Evolutionary conservation across 768 basidiomycete species (phyloP), one percentile per base, ranked within the genome.

Genomic region (Macrolepiota dolichaula): DNA sequence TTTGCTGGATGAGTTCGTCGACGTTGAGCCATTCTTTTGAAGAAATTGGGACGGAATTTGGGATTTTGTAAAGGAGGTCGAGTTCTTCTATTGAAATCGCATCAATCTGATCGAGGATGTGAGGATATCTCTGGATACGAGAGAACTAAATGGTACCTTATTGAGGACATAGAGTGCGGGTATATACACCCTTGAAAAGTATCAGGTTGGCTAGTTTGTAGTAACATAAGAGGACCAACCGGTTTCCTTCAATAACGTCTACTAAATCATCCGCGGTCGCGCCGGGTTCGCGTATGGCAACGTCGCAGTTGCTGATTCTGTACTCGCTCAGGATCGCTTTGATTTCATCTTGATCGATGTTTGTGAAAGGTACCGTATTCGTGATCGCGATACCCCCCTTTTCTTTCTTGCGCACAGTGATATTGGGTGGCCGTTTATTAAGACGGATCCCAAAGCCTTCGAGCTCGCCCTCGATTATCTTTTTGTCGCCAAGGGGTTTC

Each of bases 11-110:
- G 51, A 99, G 81, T 71, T 99, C 97, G 72, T 98, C 97, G 67
- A 99, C 79, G 75, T 98, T 98, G 66, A 97, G 80, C 97, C 97
- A 98, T 68, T 95, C 88, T 63, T 84, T 85, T 2, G 94, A 97
- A 15, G 94, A 96, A 71, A 99, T 81, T 3, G 97, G 97, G 9
- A 98, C 96, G 47, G 92, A 94, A 73, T 92, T 83, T 2, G 97
- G 97, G 62, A 99, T 99, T 75, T 94, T 92, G 78, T 95, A 94
- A 80, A 96, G 74, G 59, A 96, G 82, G 73, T 98, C 96, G 25
- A 98, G 85, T 75, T 98, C 96, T 72, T 98, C 96, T 73, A 98
- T 97, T 57, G 94, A 96, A 69, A 98, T 98, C 19, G 93, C 97
- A 73, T 99, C 97, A 70, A 96, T 95, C 88, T 94, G 62, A n/a